phyloP scores from a whole-genome alignment of 345 rosid species.

The Eucalyptus erythrocorys region DNA sequence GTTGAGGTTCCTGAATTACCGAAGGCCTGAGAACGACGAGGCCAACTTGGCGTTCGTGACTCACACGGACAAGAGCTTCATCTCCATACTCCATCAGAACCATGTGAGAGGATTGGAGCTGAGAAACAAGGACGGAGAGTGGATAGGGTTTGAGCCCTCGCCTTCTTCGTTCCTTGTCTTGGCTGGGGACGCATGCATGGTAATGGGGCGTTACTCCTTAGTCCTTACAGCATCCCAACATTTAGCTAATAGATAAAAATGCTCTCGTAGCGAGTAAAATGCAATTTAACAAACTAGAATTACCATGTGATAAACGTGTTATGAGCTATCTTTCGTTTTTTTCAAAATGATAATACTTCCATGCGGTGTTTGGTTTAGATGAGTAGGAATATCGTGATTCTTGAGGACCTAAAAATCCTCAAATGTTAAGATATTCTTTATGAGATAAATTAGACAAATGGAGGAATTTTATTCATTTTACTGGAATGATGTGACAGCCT shows the following conservation, averaged over 20 bases:
- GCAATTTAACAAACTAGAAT: neutral
- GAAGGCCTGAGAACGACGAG: conserved; percentile 19
- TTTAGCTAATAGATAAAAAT: neutral
- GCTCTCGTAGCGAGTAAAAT: neutral
- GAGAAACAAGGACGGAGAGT: conserved; percentile 26
- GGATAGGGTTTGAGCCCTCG: conserved; percentile 45
- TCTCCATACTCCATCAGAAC: conserved; percentile 53
- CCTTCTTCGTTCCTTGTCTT: conserved; percentile 29
- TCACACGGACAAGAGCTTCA: conserved; percentile 57
- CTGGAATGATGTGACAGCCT: neutral
- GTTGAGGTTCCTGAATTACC: conserved; percentile 38
- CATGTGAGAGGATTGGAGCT: conserved; percentile 40
- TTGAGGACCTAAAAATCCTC: neutral
- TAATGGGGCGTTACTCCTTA: neutral
- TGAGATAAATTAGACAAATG: neutral
- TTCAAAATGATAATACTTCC: neutral
- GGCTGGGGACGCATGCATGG: conserved; percentile 59
- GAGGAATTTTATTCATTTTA: neutral
- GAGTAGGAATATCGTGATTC: neutral
- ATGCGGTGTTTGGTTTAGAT: neutral
- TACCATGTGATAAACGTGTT: neutral
- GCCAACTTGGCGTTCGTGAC: conserved; percentile 30
- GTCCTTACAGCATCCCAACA: neutral
- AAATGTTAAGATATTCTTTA: neutral
- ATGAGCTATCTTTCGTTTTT: no score